Evolutionary conservation across 768 basidiomycete genomes (phyloP).

Genomic region (Boletellus ananiceps): DNA sequence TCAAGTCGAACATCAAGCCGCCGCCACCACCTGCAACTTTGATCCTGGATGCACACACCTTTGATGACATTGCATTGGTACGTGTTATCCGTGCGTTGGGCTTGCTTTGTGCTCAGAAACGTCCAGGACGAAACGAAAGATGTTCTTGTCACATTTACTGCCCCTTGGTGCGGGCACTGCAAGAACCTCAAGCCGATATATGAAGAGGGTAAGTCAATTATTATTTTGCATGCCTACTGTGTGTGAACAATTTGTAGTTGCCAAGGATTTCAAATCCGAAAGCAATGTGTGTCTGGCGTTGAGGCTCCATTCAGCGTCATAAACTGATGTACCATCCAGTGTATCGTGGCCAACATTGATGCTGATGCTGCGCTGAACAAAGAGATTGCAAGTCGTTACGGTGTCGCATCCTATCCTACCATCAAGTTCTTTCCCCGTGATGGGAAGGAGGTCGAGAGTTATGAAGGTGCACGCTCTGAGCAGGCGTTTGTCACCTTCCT

Average conservation of each 20-base stretch:
- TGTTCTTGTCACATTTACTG: conserved; percentile 82
- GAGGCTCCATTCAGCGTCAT: not conserved
- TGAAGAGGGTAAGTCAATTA: conserved; percentile 54
- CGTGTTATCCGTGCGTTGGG: conserved; percentile 16
- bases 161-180: conserved; percentile 93
- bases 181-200: conserved; percentile 85
- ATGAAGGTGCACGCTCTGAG: conserved; percentile 69
- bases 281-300: conserved; percentile 47
- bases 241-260: conserved; percentile 44
- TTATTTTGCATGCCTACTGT: not conserved
- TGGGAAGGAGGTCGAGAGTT: conserved; percentile 57
- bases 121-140: conserved; percentile 65
- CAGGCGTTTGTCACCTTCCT: conserved; percentile 73
- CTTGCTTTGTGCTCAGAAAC: not conserved
- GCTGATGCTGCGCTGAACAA: conserved; percentile 82
- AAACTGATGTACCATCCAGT: conserved; percentile 43
- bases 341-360: conserved; percentile 86
- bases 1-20: conserved; percentile 84
- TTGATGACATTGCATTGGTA: conserved; percentile 70
- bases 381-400: conserved; percentile 65
- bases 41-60: conserved; percentile 66
- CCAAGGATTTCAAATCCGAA: conserved; percentile 73
- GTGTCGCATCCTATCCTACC: conserved; percentile 80
- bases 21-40: conserved; percentile 71
- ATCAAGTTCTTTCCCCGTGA: conserved; percentile 91